Evolutionary conservation across 176 grass and related monocot species (phyloP).

Genomic region (Raddia distichophylla): DNA sequence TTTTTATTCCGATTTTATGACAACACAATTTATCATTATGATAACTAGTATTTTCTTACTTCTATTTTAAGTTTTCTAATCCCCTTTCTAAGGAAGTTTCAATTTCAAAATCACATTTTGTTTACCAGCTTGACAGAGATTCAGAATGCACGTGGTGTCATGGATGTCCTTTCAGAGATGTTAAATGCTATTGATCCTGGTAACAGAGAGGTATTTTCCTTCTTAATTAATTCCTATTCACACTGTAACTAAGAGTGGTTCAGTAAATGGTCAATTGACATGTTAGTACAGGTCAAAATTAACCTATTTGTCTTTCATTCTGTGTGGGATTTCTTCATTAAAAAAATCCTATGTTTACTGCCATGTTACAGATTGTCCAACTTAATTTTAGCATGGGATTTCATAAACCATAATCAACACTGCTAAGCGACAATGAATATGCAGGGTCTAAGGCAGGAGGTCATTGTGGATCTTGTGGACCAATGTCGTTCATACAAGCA

Average conservation of each 20-base stretch:
- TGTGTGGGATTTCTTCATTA: background rate
- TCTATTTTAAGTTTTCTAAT: slow-evolving; percentile 21
- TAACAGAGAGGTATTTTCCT: slow-evolving; percentile 80
- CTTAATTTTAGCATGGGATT: background rate
- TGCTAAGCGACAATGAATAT: slow-evolving; percentile 37
- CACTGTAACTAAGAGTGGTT: slow-evolving; percentile 11
- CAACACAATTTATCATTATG: slow-evolving; percentile 8
- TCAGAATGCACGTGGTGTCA: slow-evolving; percentile 83
- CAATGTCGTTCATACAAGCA: slow-evolving; percentile 81
- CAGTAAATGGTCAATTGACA: slow-evolving; percentile 32
- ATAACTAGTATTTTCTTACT: slow-evolving; percentile 27
- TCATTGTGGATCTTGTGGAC: slow-evolving; percentile 85
- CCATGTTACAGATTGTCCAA: slow-evolving; percentile 17
- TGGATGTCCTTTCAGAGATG: slow-evolving; percentile 95
- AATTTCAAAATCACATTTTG: slow-evolving; percentile 31
- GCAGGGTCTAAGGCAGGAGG: slow-evolving; percentile 81
- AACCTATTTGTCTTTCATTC: background rate
- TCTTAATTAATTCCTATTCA: background rate
- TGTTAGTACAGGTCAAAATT: slow-evolving; percentile 9
- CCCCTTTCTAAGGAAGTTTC: background rate
- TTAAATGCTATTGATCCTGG: slow-evolving; percentile 91
- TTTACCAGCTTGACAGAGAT: slow-evolving; percentile 72
- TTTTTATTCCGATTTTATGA: slow-evolving; percentile 26
- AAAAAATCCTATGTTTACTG: slow-evolving; percentile 21
- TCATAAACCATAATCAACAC: slow-evolving; percentile 5